phyloP scores from a whole-genome alignment of 352 stramenopile species.

The Phytophthora pinifolia region DNA sequence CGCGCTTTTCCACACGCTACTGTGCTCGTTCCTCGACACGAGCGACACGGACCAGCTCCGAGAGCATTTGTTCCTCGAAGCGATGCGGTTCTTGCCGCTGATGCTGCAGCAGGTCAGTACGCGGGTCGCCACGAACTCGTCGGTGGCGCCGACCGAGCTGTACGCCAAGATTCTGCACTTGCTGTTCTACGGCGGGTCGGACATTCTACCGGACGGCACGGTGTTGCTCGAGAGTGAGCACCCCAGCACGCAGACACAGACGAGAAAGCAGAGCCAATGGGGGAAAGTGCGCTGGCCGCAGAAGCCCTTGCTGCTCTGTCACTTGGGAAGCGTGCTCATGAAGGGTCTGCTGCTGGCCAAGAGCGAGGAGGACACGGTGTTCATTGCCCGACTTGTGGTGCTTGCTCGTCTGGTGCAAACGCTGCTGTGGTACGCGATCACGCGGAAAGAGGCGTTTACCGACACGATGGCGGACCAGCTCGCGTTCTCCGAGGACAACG shows the following conservation, averaged over 20 bases:
- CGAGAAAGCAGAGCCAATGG: slow-evolving; percentile 86
- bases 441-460: slow-evolving; percentile 55
- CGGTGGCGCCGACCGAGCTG: slow-evolving; percentile 21
- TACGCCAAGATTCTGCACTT: slow-evolving; percentile 58
- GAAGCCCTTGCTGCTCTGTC: slow-evolving; percentile 72
- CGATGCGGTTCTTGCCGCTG: slow-evolving; percentile 73
- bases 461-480: slow-evolving; percentile 64
- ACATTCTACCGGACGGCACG: slow-evolving; percentile 64
- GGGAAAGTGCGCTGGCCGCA: slow-evolving; percentile 75
- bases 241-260: slow-evolving; percentile 82
- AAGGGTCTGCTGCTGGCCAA: slow-evolving; percentile 68
- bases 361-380: slow-evolving; percentile 56
- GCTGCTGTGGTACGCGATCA: slow-evolving; percentile 75
- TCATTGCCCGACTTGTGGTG: slow-evolving; percentile 62
- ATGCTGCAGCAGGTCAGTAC: slow-evolving; percentile 62
- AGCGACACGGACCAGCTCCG: slow-evolving; percentile 62
- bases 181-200: slow-evolving; percentile 73
- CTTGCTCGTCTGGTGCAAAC: slow-evolving; percentile 75
- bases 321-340: slow-evolving; percentile 74
- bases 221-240: slow-evolving; percentile 76
- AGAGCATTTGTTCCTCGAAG: slow-evolving; percentile 63
- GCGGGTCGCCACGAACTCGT: slow-evolving; percentile 31
- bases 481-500: slow-evolving; percentile 51
- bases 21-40: slow-evolving; percentile 73
- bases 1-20: slow-evolving; percentile 76